Percentiles rank a stretch among this genome's conserved stretches.
phyloP scores from a whole-genome alignment of 2,329 filamentous ascomycete genomes.

The Penicillium rolfsii region DNA sequence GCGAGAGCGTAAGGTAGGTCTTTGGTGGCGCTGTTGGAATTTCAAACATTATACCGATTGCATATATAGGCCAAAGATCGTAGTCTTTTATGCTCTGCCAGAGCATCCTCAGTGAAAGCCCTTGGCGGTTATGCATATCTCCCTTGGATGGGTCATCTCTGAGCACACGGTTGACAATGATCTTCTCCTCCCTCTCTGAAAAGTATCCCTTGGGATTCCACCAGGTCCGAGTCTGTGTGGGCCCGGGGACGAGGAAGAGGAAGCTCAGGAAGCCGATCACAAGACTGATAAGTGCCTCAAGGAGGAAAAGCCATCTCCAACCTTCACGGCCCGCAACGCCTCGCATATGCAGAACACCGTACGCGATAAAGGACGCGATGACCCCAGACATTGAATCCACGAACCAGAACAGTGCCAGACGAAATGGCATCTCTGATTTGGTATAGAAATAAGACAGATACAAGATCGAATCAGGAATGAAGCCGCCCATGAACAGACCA shows the following conservation, averaged over 20 bases:
- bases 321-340: conserved; percentile 46
- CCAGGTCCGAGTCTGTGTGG: conserved; percentile 56
- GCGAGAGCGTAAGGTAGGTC: conserved; percentile 50
- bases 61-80: conserved; percentile 47
- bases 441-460: conserved; percentile 48
- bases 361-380: conserved; percentile 40
- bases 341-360: conserved; percentile 45
- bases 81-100: conserved; percentile 42
- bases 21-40: conserved; percentile 49
- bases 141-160: conserved; percentile 48
- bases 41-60: conserved; percentile 39
- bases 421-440: conserved; percentile 38
- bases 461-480: conserved; percentile 51
- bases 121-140: conserved; percentile 43
- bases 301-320: conserved; percentile 51
- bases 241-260: conserved; percentile 46
- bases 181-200: conserved; percentile 62
- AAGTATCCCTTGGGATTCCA: conserved; percentile 66
- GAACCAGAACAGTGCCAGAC: conserved; percentile 45
- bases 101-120: conserved; percentile 34
- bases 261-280: conserved; percentile 49
- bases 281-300: conserved; percentile 50
- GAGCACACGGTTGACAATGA: conserved; percentile 63
- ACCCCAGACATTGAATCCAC: conserved; percentile 38
- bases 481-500: conserved; percentile 56